Conservation (phyloP, 1,139 yeast genomes). For the Lodderomyces orthopsilosis region DNA sequence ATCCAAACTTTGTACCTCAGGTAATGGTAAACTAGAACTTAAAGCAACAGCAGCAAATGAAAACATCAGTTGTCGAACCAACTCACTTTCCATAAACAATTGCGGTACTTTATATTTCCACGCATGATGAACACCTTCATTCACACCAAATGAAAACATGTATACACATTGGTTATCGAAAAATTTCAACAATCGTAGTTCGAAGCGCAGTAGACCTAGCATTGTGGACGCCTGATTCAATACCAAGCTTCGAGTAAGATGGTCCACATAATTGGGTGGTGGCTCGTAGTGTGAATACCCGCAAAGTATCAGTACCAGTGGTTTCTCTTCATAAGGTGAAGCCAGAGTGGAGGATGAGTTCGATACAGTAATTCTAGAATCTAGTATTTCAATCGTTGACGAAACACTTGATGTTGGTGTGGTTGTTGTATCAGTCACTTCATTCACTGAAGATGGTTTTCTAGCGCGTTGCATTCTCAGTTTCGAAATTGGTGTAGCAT, state of each 20-base stretch:
- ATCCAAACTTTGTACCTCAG: constrained; percentile 3
- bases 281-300: neutral
- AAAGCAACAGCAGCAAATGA: constrained; percentile 20
- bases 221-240: constrained; percentile 17
- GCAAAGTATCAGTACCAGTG: neutral
- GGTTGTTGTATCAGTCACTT: neutral
- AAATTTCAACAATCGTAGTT: constrained; percentile 29
- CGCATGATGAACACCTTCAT: constrained; percentile 20
- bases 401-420: neutral
- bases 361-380: neutral
- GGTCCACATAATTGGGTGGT: neutral
- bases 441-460: neutral
- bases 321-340: neutral
- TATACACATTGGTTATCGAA: constrained; percentile 28
- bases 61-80: constrained; percentile 23
- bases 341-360: neutral
- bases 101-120: constrained; percentile 29
- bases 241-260: constrained; percentile 10
- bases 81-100: constrained; percentile 21
- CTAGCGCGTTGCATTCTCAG: neutral
- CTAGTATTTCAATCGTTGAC: neutral
- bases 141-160: constrained; percentile 19
- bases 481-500: constrained; percentile 14
- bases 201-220: constrained; percentile 27
- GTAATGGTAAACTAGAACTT: constrained; percentile 8